Evolutionary conservation across 2,329 filamentous ascomycete genomes (phyloP).

Genomic region (Beauveria sp.): DNA sequence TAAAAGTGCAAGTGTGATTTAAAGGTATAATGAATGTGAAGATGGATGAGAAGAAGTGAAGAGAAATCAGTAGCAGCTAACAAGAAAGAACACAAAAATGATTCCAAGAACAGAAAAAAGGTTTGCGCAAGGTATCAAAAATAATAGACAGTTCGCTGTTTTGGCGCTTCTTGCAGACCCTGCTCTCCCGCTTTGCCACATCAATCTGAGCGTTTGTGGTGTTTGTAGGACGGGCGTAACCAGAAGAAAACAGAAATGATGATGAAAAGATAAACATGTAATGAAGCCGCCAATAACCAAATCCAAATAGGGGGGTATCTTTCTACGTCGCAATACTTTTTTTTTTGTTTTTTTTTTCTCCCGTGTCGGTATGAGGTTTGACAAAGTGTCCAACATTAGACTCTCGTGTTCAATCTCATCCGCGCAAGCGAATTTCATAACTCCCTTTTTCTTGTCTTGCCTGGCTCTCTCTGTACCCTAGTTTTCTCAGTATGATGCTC

Average conservation of each 20-base stretch:
- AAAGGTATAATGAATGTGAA: slow-evolving; percentile 7
- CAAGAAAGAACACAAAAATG: slow-evolving; percentile 8
- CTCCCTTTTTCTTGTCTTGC: neutral
- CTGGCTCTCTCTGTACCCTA: neutral
- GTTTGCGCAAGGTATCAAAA: neutral
- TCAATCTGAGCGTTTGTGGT: slow-evolving; percentile 1
- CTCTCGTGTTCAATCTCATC: neutral
- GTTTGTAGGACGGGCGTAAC: neutral
- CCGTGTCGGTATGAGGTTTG: neutral
- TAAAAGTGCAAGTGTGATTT: slow-evolving; percentile 4
- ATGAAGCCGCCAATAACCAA: slow-evolving; percentile 7
- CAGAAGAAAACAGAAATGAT: neutral
- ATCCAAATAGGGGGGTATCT: slow-evolving; percentile 18
- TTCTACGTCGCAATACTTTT: slow-evolving; percentile 15
- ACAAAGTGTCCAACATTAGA: neutral
- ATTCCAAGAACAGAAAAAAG: slow-evolving; percentile 2
- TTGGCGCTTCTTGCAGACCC: neutral
- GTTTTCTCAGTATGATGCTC: neutral
- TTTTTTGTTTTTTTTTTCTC: neutral
- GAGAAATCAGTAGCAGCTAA: neutral
- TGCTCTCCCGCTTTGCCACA: neutral
- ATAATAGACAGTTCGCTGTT: slow-evolving; percentile 5
- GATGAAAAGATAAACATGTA: neutral
- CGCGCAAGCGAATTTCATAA: neutral
- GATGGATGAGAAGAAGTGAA: slow-evolving; percentile 5